Base-by-base conservation (phyloP, 169 alveolate species). In the Plasmodium ovale region DNA sequence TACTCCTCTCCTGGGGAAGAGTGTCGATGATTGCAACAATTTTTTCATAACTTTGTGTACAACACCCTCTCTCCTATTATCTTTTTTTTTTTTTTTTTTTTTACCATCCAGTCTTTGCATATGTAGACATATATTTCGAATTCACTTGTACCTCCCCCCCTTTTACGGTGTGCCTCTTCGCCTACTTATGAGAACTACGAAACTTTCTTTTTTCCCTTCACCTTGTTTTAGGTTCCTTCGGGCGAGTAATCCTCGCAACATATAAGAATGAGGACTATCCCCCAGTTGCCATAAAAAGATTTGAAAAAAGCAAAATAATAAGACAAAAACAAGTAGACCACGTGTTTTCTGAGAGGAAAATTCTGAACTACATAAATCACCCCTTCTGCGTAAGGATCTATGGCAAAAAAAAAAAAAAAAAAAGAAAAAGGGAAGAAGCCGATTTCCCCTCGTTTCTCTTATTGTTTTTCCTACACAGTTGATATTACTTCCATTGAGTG, bases 341-440 rank as follows among this genome's bases (percentile, higher is more conserved):
- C 94, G 97, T 98, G 53, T 96, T 96, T 87, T 94, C 98, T 33
- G 99, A 98, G 95, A 97, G 97, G 93, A 93, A 94, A 58, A 96
- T 98, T 35, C 96, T 98, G 39, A 89, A 94, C 39, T 92, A 94
- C 59, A 95, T 98, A 1, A 96, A 94, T 42, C 99, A 97, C 73
- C 99, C 99, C 0, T 98, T 98, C 93, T 96, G 98, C 33, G 99
- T 98, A 51, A 93, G 97, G 89, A 94, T n/a, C n/a, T n/a, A n/a
- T n/a, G n/a, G 95, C 96, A 87, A 82, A 68, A 92, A 95, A 25
- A 88, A 91, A 14, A 91, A 87, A 29, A 87, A 89, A 4, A 58
- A 19, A 44, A 14, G 16, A 0, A 0, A 44, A 44, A 44, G 5
- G 2, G 14, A 44, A 44, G n/a, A n/a, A n/a, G n/a, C n/a, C n/a